phyloP scores from a whole-genome alignment of 768 basidiomycete genomes.

The Termitomyces heimii region DNA sequence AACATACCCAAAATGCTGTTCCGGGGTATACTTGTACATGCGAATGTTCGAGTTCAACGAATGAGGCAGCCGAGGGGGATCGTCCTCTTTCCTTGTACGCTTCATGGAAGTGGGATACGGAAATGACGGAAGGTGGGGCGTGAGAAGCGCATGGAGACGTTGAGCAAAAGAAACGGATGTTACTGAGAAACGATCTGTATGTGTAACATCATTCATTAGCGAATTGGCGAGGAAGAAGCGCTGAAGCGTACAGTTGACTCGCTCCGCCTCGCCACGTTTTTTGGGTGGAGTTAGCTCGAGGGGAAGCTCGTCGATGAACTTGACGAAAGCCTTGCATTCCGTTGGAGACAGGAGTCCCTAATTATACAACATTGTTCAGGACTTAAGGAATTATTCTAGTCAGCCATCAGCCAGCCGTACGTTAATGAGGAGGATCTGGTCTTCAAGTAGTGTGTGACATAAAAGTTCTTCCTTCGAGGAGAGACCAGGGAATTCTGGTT shows the following conservation, averaged over 20 bases:
- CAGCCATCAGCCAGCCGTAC: constrained; percentile 27
- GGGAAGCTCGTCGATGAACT: constrained; percentile 54
- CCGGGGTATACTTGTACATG: constrained; percentile 59
- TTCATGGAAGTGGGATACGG: constrained; percentile 34
- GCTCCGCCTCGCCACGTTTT: constrained; percentile 65
- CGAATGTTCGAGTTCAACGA: constrained; percentile 73
- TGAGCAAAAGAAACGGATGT: constrained; percentile 53
- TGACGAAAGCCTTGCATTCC: constrained; percentile 57
- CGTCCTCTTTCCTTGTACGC: constrained; percentile 12
- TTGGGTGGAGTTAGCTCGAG: constrained; percentile 65
- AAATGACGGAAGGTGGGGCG: constrained; percentile 56
- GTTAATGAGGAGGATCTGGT: constrained; percentile 60
- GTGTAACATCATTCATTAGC: background rate
- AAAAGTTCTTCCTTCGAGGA: constrained; percentile 38
- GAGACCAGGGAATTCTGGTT: constrained; percentile 21
- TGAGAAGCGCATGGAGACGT: constrained; percentile 40
- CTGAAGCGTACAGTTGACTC: constrained; percentile 57
- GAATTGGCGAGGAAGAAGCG: background rate
- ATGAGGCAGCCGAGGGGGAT: constrained; percentile 33
- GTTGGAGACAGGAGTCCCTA: constrained; percentile 52
- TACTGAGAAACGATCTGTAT: constrained; percentile 56
- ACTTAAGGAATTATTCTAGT: background rate
- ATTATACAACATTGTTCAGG: constrained; percentile 1
- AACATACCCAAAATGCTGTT: constrained; percentile 58
- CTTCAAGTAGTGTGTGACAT: constrained; percentile 45